Evolutionary conservation across 2,329 filamentous ascomycete genomes (phyloP), one percentile per base, ranked within the genome.

Genomic region (Allantophomopsis cytisporea): DNA sequence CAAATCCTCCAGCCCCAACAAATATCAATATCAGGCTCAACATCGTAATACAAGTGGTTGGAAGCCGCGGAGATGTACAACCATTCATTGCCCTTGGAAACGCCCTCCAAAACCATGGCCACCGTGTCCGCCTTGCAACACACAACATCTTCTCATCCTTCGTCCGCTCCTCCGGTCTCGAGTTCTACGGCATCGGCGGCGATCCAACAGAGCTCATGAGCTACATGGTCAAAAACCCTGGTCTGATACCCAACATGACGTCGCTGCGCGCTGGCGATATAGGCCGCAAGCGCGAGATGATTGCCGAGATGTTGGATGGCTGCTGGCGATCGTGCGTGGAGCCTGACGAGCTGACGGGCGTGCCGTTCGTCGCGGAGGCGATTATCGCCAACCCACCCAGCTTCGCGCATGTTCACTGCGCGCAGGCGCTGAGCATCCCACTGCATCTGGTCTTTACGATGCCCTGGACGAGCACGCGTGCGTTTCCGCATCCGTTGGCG

Each of bases 181-280:
- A 77, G 37, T 77, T 76, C 52, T 78, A 74, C 54, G 64, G 61
- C 33, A 65, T 78, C 12, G 73, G 71, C 20, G 80, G 80, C 2
- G 77, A 84, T 50, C 80, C 80, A 1, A 69, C 74, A 2, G 71
- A 81, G 49, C 63, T 84, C 33, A 85, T 84, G 80, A 82, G 83
- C 3, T 75, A 73, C 49, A 75, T 76, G 71, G 71, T 75, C 23
- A 73, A 73, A 52, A 75, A 75, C 16, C 60, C 61, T 0, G 58
- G 60, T 0, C 43, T 63, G 7, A 37, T 63, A n/a, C 61, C 61
- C 2, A 57, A 46, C 33, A 49, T 55, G 13, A 47, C 56, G 36
- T 62, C 56, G 30, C 43, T 62, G 15, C 55, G 47, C 23, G 59
- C 49, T 2, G 61, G 61, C 5, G 61, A 62, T 16, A 48, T 64